Evolutionary conservation across 208 protist genomes (phyloP), one percentile per base, ranked within the genome.

Genomic region (Trypanosoma congolense): DNA sequence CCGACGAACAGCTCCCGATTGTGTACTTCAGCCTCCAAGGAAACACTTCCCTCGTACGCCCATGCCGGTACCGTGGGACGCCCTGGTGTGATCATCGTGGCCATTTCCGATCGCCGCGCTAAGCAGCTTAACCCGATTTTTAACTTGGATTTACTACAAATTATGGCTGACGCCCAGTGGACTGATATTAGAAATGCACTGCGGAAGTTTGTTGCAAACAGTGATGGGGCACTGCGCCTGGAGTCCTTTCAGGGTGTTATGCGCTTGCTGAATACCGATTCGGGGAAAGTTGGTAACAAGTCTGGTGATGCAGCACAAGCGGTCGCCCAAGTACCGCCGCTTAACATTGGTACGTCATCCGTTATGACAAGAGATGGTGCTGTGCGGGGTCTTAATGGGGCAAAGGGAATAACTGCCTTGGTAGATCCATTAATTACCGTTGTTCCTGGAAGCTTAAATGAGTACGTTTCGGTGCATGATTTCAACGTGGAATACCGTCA

Each of bases 201-300:
- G 36, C 14, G 40, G 26, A 3, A 1, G 14, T 51, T 56, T 36
- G 22, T 54, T 2, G 4, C 0, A 5, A 9, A 28, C 16, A 30
- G 43, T 28, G 25, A 31, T 25, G 53, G 52, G 6, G n/a, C 36
- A 12, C 9, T 54, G 25, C 0, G 10, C 2, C 4, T 21, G 29
- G 58, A 56, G 36, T 56, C 49, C n/a, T 52, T 57, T 26, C 30
- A n/a, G n/a, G 26, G 36, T 44, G 45, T 56, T 40, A 24, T 19
- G n/a, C 8, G 36, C 9, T 26, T 36, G 4, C 30, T 50, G 6
- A 40, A 4, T 5, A 46, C 18, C 26, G 16, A n/a, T 24, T 18
- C 10, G 12, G 46, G 46, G 12, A 6, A 12, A 12, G n/a, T n/a
- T 24, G 46, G 46, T 9, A 8, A 24, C 5, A 33, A 24, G n/a